A percentile compares a stretch with the other conserved stretches of the same genome.
Evolutionary conservation across 768 basidiomycete species (phyloP).

Genomic region (Tricholoma terreum): DNA sequence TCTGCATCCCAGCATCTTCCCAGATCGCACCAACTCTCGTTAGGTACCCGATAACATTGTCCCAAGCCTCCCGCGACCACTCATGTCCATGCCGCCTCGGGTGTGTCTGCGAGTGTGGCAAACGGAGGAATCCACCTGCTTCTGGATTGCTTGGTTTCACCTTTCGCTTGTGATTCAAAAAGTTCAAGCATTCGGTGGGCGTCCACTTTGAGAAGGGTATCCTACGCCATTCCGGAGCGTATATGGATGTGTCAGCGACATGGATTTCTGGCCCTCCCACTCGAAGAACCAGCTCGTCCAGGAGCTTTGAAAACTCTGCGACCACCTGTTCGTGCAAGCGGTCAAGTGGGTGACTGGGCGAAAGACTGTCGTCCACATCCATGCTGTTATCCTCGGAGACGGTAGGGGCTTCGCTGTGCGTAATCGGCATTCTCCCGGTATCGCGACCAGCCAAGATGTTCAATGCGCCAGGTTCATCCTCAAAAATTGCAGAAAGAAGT

Average conservation of each 20-base stretch:
- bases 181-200: constrained; percentile 54
- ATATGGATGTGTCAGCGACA: constrained; percentile 39
- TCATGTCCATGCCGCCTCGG: constrained; percentile 71
- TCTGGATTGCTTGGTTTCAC: constrained; percentile 38
- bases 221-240: constrained; percentile 53
- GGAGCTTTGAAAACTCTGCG: constrained; percentile 62
- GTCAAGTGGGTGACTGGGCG: constrained; percentile 59
- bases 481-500: constrained; percentile 48
- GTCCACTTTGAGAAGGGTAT: constrained; percentile 50
- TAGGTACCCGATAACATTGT: constrained; percentile 46
- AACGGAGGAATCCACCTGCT: constrained; percentile 49
- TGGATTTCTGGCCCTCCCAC: constrained; percentile 48
- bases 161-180: constrained; percentile 42
- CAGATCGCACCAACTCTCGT: constrained; percentile 47
- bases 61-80: constrained; percentile 72
- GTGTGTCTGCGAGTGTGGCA: constrained; percentile 37
- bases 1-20: constrained; percentile 49
- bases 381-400: constrained; percentile 52
- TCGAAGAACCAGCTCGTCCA: constrained; percentile 54
- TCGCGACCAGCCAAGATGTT: not conserved
- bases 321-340: constrained; percentile 65
- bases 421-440: not conserved
- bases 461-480: constrained; percentile 15
- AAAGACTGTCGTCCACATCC: constrained; percentile 53
- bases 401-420: constrained; percentile 4